Evolutionary conservation across 2,329 filamentous ascomycete species (phyloP).

Genomic region (Verticillium alfalfae): DNA sequence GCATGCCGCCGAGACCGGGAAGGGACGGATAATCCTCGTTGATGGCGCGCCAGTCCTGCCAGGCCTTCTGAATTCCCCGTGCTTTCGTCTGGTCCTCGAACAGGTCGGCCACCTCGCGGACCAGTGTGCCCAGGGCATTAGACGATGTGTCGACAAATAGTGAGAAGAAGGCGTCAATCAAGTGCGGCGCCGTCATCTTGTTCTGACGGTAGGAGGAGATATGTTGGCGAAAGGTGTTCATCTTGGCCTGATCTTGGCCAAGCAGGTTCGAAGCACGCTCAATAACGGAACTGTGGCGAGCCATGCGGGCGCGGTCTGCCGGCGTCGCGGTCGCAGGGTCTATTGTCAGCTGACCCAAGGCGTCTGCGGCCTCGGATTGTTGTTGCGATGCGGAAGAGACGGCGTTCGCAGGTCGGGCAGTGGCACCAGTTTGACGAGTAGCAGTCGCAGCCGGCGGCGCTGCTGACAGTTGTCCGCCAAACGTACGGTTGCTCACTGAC

Average conservation of each 20-base stretch:
- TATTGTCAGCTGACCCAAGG: conserved; percentile 48
- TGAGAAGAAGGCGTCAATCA: conserved; percentile 83
- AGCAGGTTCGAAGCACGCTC: conserved; percentile 80
- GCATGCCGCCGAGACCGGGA: conserved; percentile 66
- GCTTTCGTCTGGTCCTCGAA: conserved; percentile 79
- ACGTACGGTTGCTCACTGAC: conserved; percentile 71
- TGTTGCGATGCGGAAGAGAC: conserved; percentile 12
- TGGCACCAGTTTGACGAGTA: conserved; percentile 6
- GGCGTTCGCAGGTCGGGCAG: conserved; percentile 4
- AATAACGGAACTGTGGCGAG: conserved; percentile 78
- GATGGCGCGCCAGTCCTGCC: conserved; percentile 93
- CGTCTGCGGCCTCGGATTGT: conserved; percentile 13
- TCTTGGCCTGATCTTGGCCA: conserved; percentile 68
- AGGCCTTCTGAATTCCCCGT: conserved; percentile 70
- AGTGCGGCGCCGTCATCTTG: conserved; percentile 62
- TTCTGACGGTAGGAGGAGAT: conserved; percentile 74
- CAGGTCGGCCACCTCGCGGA: conserved; percentile 87
- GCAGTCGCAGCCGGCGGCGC: conserved; percentile 13
- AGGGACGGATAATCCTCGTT: conserved; percentile 93
- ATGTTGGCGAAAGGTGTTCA: conserved; percentile 70
- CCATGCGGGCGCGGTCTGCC: conserved; percentile 73
- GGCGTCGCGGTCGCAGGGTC: conserved; percentile 48
- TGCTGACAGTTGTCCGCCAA: conserved; percentile 75
- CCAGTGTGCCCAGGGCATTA: conserved; percentile 76
- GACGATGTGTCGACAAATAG: conserved; percentile 76